Evolutionary conservation across 2,329 filamentous ascomycete species (phyloP).

Genomic region (Fusarium ambrosium): DNA sequence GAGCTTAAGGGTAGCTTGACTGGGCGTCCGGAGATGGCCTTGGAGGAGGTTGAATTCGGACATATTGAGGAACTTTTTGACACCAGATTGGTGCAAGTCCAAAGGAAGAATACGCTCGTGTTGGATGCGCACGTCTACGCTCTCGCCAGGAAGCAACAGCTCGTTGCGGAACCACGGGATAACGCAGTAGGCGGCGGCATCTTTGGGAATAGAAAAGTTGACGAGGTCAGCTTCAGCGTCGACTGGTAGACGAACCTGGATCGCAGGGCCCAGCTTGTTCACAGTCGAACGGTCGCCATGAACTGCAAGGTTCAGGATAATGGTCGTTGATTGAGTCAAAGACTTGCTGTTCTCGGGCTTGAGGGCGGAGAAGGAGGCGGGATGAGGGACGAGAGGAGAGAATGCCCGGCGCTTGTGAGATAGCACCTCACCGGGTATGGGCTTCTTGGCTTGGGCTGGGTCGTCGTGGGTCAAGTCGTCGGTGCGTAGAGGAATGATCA

Average conservation of each 20-base stretch:
- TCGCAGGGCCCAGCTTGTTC: slow-evolving; percentile 29
- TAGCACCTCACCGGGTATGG: slow-evolving; percentile 1
- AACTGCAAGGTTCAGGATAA: slow-evolving; percentile 64
- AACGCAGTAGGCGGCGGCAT: slow-evolving; percentile 52
- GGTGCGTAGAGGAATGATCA: neutral
- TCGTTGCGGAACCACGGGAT: slow-evolving; percentile 53
- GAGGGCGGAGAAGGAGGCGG: slow-evolving; percentile 58
- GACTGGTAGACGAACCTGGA: slow-evolving; percentile 52
- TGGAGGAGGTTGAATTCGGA: slow-evolving; percentile 61
- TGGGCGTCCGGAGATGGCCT: slow-evolving; percentile 58
- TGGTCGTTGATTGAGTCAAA: slow-evolving; percentile 46
- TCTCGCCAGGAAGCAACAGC: slow-evolving; percentile 60
- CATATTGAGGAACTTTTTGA: slow-evolving; percentile 60
- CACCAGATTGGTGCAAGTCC: slow-evolving; percentile 49
- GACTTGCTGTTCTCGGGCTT: slow-evolving; percentile 49
- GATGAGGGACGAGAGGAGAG: slow-evolving; percentile 61
- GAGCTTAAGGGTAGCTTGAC: slow-evolving; percentile 32
- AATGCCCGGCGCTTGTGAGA: slow-evolving; percentile 55
- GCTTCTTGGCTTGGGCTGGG: slow-evolving; percentile 54
- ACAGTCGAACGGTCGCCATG: slow-evolving; percentile 29
- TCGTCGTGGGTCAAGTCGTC: slow-evolving; percentile 61
- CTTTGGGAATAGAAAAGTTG: slow-evolving; percentile 46
- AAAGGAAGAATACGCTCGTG: slow-evolving; percentile 56
- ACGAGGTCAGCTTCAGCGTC: slow-evolving; percentile 45
- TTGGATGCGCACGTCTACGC: slow-evolving; percentile 63